These are phyloP conservation scores for Batkoa obscura DNA, from an alignment of 371 early-diverging fungal genomes.

Conservation along the genomic window DNA sequence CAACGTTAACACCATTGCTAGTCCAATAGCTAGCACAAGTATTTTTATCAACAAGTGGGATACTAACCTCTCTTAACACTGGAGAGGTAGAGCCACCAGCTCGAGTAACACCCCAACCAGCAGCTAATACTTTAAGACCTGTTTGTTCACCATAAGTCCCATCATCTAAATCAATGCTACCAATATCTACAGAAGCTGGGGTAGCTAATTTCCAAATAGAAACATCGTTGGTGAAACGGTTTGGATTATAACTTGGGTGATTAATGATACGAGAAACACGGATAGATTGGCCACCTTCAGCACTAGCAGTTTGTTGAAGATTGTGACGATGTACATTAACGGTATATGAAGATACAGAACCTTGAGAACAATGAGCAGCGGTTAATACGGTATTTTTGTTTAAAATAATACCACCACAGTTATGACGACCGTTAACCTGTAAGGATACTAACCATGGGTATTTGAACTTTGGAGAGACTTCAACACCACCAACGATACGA, in stretches of 20 bases:
- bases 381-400: neutral
- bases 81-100: neutral
- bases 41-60: neutral
- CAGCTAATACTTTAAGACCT: neutral
- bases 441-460: neutral
- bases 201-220: neutral
- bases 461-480: neutral
- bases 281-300: neutral
- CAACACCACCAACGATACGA: conserved; percentile 5
- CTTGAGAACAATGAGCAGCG: conserved; percentile 5
- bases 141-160: neutral
- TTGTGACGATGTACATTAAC: conserved; percentile 4
- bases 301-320: neutral
- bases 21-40: neutral
- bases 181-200: neutral
- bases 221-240: neutral
- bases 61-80: neutral
- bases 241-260: neutral
- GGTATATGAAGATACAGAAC: neutral
- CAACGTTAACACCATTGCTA: neutral
- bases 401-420: conserved; percentile 2
- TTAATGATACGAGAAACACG: neutral
- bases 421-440: neutral
- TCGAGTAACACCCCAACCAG: conserved; percentile 1
- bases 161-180: neutral